Evolutionary conservation across 2,329 filamentous ascomycete species (phyloP), one percentile per base, ranked within the genome.

Genomic region (Lomentospora prolificans): DNA sequence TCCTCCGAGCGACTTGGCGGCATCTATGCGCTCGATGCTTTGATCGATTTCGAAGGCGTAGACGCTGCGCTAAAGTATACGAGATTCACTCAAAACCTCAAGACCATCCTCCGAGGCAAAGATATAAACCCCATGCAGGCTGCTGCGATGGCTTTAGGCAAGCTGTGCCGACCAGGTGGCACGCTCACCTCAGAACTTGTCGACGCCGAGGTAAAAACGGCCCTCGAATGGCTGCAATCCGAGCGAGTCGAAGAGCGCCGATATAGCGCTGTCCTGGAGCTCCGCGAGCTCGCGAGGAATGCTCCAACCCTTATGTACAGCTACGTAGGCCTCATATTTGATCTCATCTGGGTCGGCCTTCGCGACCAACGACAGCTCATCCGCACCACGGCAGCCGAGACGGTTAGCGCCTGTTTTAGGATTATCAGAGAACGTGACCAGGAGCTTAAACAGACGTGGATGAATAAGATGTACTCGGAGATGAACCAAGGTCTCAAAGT

Each of bases 21-120:
- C 54, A 87, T 99, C 59, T 86, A 94, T 64, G 92, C 92, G 58
- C 82, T 99, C 59, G 92, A 96, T 69, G 86, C 87, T 57, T 82
- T 99, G 55, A 92, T 97, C 70, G 91, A 96, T 69, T 96, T 97
- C 68, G 92, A 96, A 64, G 92, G 91, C 58, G 89, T 96, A 63
- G 95, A 99, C 72, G 84, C 89, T 24, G 90, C 89, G 33, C 84
- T 90, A 64, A 97, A 97, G 72, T 96, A 94, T 58, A 95, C 92
- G 28, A 85, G 94, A 56, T 99, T 97, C 67, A 90, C 90, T 50
- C 90, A 90, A 60, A 95, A 92, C 65, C 81, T 99, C 58, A 88
- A 91, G 62, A 87, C 84, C 51, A 87, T 96, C 39, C 78, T 99
- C 63, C 84, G 91, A 64, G 92, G 92, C 60, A 95, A 91, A 67